Conservation (phyloP, 352 stramenopile species). For the Phytophthora colocasiae region DNA sequence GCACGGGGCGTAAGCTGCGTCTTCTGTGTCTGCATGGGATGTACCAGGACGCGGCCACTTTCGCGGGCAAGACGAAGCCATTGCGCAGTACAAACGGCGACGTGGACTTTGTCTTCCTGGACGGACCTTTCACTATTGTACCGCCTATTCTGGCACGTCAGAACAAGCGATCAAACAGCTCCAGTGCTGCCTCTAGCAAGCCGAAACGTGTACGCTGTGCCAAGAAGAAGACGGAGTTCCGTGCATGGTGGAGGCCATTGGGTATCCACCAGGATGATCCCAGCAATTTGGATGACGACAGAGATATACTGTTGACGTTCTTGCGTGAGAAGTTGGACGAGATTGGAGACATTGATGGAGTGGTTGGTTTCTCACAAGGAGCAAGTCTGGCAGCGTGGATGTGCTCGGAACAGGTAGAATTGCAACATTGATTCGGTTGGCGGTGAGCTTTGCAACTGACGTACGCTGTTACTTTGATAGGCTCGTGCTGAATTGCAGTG, state of each 20-base stretch:
- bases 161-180: conserved; percentile 31
- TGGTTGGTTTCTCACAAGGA: conserved; percentile 88
- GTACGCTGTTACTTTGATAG: conserved; percentile 16
- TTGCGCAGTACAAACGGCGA: conserved; percentile 40
- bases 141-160: conserved; percentile 71
- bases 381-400: conserved; percentile 83
- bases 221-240: conserved; percentile 72
- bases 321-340: conserved; percentile 63
- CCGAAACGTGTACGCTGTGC: conserved; percentile 45
- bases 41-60: conserved; percentile 82
- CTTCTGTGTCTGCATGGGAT: conserved; percentile 88
- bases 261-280: conserved; percentile 58
- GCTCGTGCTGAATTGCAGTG: conserved; percentile 67
- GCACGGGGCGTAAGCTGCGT: conserved; percentile 51
- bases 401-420: conserved; percentile 63
- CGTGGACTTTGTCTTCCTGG: conserved; percentile 76
- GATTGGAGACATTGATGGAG: conserved; percentile 71
- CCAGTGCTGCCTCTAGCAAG: conserved; percentile 12
- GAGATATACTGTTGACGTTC: conserved; percentile 62
- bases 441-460: conserved; percentile 8
- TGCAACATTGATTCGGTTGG: conserved; percentile 1
- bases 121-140: conserved; percentile 77
- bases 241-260: conserved; percentile 76
- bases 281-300: conserved; percentile 58
- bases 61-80: conserved; percentile 73